Evolutionary conservation across 495 filamentous ascomycete genomes (phyloP), one percentile per base, ranked within the genome.

Genomic region (Lophiostoma macrostomum): DNA sequence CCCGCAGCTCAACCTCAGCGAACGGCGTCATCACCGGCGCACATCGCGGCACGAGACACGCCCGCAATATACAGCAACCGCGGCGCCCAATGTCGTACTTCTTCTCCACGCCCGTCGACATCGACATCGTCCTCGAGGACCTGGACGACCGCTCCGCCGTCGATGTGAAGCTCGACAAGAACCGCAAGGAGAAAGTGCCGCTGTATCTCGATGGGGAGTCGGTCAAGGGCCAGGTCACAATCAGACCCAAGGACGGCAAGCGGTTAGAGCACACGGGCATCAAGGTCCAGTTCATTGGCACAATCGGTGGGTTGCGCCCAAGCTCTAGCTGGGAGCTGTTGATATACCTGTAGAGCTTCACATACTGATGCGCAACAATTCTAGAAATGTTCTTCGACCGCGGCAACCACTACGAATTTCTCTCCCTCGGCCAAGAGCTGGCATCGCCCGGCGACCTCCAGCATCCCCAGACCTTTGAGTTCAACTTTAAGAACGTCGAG

Each of bases 401-500:
- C 60, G 93, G 91, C 65, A 99, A 96, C 69, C 94, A 99, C 74
- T 94, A 99, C 75, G 93, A 99, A 73, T 99, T 99, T 70, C 83
- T 97, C 34, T 95, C 89, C 19, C 80, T 97, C 13, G 90, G 90
- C 47, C 93, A 96, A 68, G 93, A 99, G 69, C 81, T 99, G 23
- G 93, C 93, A 8, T 90, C 90, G 18, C 93, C 93, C 1, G 94
- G 93, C 64, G 93, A 99, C 71, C 83, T 99, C 46, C 91, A 97
- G 60, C 93, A 99, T 73, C 94, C 93, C 28, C 94, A 97, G 73
- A 95, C 90, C 34, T 96, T 95, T 76, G 88, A 94, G 50, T 99
- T 99, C 81, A 95, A 96, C 74, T 99, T 99, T 81, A 99, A 97
- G 73, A 97, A 97, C 70, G 88, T 99, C 61, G 93, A 99, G 79